phyloP scores from a whole-genome alignment of 495 filamentous ascomycete genomes.

The Massariosphaeria phaeospora region DNA sequence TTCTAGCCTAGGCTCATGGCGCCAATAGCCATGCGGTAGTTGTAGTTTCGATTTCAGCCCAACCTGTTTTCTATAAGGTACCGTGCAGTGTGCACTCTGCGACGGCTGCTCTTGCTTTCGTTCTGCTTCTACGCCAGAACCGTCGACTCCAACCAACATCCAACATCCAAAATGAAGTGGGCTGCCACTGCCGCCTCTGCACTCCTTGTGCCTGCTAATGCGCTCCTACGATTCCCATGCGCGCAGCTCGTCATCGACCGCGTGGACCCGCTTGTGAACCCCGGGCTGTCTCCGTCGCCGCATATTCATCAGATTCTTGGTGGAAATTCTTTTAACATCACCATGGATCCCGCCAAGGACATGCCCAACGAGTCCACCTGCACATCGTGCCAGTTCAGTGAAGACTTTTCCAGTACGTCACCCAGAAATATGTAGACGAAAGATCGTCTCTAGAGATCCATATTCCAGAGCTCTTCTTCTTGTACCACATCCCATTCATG shows the following conservation, averaged over 20 bases:
- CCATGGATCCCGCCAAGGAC: conserved; percentile 17
- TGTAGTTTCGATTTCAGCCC: too few species aligned
- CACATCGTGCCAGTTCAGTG: conserved; percentile 20
- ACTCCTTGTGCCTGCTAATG: conserved; percentile 15
- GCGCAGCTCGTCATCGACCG: conserved; percentile 25
- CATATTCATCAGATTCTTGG: conserved; percentile 24
- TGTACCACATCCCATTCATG: too few species aligned
- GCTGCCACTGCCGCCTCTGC: neutral
- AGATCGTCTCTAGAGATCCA: too few species aligned
- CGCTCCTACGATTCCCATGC: conserved; percentile 26
- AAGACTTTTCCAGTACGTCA: neutral
- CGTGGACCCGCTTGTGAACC: conserved; percentile 22
- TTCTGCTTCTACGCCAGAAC: conserved; percentile 3
- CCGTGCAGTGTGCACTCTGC: conserved; percentile 7
- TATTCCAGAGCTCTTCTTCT: too few species aligned
- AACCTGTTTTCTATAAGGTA: conserved; percentile 2
- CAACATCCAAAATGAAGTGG: conserved; percentile 13
- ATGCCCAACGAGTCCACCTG: conserved; percentile 17
- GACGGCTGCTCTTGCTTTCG: conserved; percentile 2
- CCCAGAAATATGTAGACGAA: too few species aligned
- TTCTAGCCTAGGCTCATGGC: too few species aligned
- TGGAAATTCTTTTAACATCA: conserved; percentile 20
- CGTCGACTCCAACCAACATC: neutral
- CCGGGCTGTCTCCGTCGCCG: conserved; percentile 8
- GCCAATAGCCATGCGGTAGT: too few species aligned